These are phyloP conservation scores for Suillus subalutaceus DNA, from an alignment of 768 basidiomycete genomes.

Conservation along the genomic window DNA sequence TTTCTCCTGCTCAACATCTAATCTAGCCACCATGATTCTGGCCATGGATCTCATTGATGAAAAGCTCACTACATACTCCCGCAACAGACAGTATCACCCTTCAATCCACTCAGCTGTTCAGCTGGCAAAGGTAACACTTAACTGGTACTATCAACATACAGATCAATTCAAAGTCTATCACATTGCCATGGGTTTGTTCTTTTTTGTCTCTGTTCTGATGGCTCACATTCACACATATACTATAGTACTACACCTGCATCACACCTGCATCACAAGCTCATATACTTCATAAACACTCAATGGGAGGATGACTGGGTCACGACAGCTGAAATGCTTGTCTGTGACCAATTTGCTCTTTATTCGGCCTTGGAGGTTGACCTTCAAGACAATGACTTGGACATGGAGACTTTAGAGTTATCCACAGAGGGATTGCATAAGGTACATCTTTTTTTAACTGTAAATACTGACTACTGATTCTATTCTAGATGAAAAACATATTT, in stretches of 20 bases:
- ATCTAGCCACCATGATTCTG: slow-evolving; percentile 32
- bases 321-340: slow-evolving; percentile 25
- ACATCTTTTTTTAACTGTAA: background rate
- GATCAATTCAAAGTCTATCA: slow-evolving; percentile 26
- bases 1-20: slow-evolving; percentile 25
- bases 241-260: slow-evolving; percentile 36
- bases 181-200: slow-evolving; percentile 31
- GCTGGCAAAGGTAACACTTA: slow-evolving; percentile 18
- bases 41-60: slow-evolving; percentile 38
- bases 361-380: background rate
- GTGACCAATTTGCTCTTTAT: slow-evolving; percentile 20
- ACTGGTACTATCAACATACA: slow-evolving; percentile 27
- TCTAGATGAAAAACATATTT: slow-evolving; percentile 30
- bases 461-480: slow-evolving; percentile 8
- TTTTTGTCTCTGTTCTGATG: slow-evolving; percentile 2
- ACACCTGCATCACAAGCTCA: slow-evolving; percentile 29
- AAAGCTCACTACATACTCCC: slow-evolving; percentile 16
- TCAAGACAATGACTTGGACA: background rate
- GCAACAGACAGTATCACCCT: background rate
- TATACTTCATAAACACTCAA: slow-evolving; percentile 28
- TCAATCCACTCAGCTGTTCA: slow-evolving; percentile 11
- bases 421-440: slow-evolving; percentile 2
- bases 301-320: slow-evolving; percentile 31
- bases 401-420: background rate
- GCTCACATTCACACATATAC: background rate